Conservation (phyloP, 176 grass and related monocot genomes). For the Carex littledalei region DNA sequence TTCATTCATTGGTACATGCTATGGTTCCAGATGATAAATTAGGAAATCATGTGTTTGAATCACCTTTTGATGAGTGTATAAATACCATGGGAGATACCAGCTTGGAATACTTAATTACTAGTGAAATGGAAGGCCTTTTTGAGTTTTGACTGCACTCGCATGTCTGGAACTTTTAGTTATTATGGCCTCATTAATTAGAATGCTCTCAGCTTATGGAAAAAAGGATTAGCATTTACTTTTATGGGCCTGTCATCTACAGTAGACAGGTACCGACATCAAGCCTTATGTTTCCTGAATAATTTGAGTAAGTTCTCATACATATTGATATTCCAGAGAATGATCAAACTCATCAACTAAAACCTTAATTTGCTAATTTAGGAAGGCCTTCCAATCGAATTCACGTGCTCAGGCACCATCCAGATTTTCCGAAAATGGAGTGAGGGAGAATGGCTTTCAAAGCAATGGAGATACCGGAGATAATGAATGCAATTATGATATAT, state of each 20-base stretch:
- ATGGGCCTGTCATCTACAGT: not conserved
- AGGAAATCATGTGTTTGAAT: not conserved
- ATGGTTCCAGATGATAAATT: not conserved
- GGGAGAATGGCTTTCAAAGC: not conserved
- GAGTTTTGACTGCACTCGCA: not conserved
- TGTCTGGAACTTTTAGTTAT: not conserved
- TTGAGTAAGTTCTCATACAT: not conserved
- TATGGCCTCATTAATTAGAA: not conserved
- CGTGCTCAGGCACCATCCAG: not conserved
- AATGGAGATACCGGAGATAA: not conserved
- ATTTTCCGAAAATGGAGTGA: not conserved
- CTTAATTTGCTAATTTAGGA: not conserved
- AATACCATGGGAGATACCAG: not conserved
- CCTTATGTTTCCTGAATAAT: not conserved
- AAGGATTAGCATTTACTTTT: not conserved
- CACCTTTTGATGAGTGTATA: not conserved
- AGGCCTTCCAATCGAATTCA: slow-evolving; percentile 7
- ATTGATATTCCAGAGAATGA: not conserved
- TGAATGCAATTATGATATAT: not conserved
- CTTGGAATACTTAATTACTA: not conserved
- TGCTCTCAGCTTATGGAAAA: not conserved
- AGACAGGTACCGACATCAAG: not conserved
- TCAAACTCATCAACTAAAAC: not conserved
- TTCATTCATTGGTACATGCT: not conserved
- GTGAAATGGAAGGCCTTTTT: not conserved